Evolutionary conservation across 2,329 filamentous ascomycete genomes (phyloP).

Genomic region (Fonsecaea pedrosoi): DNA sequence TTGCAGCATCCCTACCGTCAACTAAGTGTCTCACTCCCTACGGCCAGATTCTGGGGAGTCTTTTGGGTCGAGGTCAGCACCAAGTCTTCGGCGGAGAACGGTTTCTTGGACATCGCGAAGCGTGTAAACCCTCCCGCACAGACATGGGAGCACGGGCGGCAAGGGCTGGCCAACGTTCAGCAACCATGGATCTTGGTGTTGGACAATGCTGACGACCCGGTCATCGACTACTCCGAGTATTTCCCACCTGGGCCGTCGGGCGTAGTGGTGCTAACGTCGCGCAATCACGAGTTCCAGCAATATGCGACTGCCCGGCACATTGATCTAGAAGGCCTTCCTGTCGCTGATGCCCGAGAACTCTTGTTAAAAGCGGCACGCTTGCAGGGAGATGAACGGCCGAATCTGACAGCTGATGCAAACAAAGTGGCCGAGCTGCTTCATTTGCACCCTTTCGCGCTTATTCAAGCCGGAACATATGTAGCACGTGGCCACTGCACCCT

Average conservation of each 20-base stretch:
- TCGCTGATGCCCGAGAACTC: slow-evolving; percentile 26
- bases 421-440: slow-evolving; percentile 25
- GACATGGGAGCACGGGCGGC: slow-evolving; percentile 34
- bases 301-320: slow-evolving; percentile 29
- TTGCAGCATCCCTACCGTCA: neutral
- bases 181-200: slow-evolving; percentile 35
- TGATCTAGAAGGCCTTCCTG: slow-evolving; percentile 21
- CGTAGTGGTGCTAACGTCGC: slow-evolving; percentile 34
- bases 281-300: slow-evolving; percentile 32
- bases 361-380: slow-evolving; percentile 26
- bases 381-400: neutral
- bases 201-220: slow-evolving; percentile 37
- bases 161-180: slow-evolving; percentile 25
- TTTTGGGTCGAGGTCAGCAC: slow-evolving; percentile 31
- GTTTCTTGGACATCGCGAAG: slow-evolving; percentile 41
- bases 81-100: slow-evolving; percentile 35
- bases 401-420: slow-evolving; percentile 19
- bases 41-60: slow-evolving; percentile 44
- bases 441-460: slow-evolving; percentile 36
- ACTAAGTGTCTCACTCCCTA: slow-evolving; percentile 23
- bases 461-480: slow-evolving; percentile 42
- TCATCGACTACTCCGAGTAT: slow-evolving; percentile 33
- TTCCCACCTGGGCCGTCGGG: slow-evolving; percentile 27
- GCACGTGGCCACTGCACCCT: slow-evolving; percentile 40
- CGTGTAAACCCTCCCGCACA: slow-evolving; percentile 31